A percentile compares a stretch with the other conserved stretches of the same genome.
Evolutionary conservation across 768 basidiomycete genomes (phyloP).

Genomic region (Agrocybe pediades): DNA sequence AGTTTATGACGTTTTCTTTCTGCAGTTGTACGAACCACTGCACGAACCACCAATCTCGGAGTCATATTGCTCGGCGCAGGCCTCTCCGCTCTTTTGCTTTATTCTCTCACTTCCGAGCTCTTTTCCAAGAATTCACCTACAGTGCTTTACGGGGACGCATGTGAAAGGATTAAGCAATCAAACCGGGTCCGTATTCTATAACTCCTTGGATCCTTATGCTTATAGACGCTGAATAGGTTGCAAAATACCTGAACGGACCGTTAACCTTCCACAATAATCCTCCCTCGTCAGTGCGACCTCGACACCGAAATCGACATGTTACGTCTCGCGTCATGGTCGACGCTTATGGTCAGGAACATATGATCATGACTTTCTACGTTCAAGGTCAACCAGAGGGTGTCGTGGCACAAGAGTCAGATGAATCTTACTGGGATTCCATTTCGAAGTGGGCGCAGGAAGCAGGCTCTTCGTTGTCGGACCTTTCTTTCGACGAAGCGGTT

Average conservation of each 20-base stretch:
- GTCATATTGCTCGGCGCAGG: slow-evolving; percentile 81
- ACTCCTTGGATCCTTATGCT: slow-evolving; percentile 6
- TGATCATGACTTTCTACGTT: slow-evolving; percentile 83
- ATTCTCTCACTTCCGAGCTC: slow-evolving; percentile 80
- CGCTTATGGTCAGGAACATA: slow-evolving; percentile 74
- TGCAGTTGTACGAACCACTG: slow-evolving; percentile 51
- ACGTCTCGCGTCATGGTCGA: slow-evolving; percentile 78
- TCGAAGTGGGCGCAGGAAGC: slow-evolving; percentile 45
- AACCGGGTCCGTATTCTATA: slow-evolving; percentile 34
- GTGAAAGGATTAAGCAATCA: slow-evolving; percentile 53
- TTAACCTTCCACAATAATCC: slow-evolving; percentile 82
- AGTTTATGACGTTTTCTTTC: not conserved
- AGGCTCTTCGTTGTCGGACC: slow-evolving; percentile 40
- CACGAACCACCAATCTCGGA: slow-evolving; percentile 48
- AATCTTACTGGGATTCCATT: slow-evolving; percentile 45
- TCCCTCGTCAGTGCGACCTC: slow-evolving; percentile 71
- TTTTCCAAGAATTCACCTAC: slow-evolving; percentile 90
- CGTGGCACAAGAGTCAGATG: slow-evolving; percentile 31
- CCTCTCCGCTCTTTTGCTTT: slow-evolving; percentile 72
- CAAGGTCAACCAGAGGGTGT: slow-evolving; percentile 56
- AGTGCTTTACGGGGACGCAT: slow-evolving; percentile 68
- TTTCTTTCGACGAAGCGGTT: slow-evolving; percentile 58
- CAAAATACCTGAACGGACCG: slow-evolving; percentile 67
- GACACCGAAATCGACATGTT: slow-evolving; percentile 83
- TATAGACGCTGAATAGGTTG: slow-evolving; percentile 46